Base-by-base conservation (phyloP, 1,284 basidiomycete species). In the Agroathelia rolfsii region DNA sequence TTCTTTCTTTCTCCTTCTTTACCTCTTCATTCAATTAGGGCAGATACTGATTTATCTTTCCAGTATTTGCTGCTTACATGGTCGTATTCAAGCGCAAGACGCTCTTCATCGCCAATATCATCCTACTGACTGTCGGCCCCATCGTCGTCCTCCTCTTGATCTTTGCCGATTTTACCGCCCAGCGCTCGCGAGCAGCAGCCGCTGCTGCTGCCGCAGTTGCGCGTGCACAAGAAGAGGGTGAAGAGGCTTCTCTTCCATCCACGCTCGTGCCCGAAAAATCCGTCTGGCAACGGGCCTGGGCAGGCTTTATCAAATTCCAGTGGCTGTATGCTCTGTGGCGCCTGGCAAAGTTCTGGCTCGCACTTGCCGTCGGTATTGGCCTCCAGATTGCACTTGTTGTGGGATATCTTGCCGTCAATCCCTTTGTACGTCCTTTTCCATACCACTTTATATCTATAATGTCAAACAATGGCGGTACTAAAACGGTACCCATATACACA, bases 41-140 rank as follows among this genome's bases (percentile, higher is more conserved):
- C 14, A 13, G 12, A 29, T 15, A 14, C 32, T 44, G 23, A 24
- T 24, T 3, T 18, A 32, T 27, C 23, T 18, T 12, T 10, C 12
- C 43, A 85, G 82, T 86, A 7, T 76, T 84, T 39, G 75, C 71
- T 23, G 43, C 52, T 3, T 45, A 59, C 7, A 49, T 84, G 30
- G 45, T 82, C 3, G 47, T 78, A 1, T 68, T 84, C 42, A 54
- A 71, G 1, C 54, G 74, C 19, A 50, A 57, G 20, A 45, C 61
- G 1, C 44, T 84, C 31, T 63, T 74, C 19, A 65, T 65, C 3
- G 56, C 62, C 46, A 76, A 84, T 45, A 60, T 82, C 19, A 52
- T 73, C 5, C 46, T 76, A 12, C 62, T 85, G n/a, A 53, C 70
- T 14, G 51, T 69, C 8, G 78, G 77, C 0, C 81, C 81, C 0